Base-by-base conservation (phyloP, 1,284 basidiomycete species). In the Trichosporon asahii region DNA sequence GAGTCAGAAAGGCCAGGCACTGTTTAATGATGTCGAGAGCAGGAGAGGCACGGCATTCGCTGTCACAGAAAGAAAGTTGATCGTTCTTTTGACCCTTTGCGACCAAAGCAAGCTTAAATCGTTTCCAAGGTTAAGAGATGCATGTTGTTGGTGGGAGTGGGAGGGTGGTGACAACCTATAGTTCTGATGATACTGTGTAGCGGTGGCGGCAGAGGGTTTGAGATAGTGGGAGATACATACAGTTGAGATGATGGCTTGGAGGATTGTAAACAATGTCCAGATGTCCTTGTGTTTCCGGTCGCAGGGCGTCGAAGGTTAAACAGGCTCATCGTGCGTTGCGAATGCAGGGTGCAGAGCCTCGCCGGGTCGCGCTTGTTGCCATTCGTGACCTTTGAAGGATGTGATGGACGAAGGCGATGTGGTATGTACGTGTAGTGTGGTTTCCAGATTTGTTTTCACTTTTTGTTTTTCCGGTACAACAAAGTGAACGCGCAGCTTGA, bases 61-160 rank as follows among this genome's bases (percentile, higher is more conserved):
- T 53, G 49, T 53, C 49, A 23, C 49, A 53, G 49, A 53, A 53
- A 53, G 49, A 53, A 53, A 23, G 49, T 53, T 53, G 49, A 23
- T 53, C 23, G 49, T 12, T 23, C 49, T 21, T 21, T 25, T 25
- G 23, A 53, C 21, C 49, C 49, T 53, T 53, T 11, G 49, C 49
- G 23, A 53, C 49, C 21, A 53, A 23, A 53, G 49, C 49, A 53
- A 53, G 49, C 49, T 53, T 53, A 53, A 23, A 9, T 12, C 49
- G 23, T 53, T 21, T 21, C 23, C 21, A 53, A 25, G 49, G 23
- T 53, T 53, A 53, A 53, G 49, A 53, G 49, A 53, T 53, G 49
- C 49, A 53, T 53, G 49, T 9, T 53, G 49, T 53, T 25, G 49
- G 11, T 21, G 49, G 46, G 23, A 23, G 49, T 12, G 23, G n/a